Conservation (phyloP, 148 eudicot species). For the Chenopodium berlandieri region DNA sequence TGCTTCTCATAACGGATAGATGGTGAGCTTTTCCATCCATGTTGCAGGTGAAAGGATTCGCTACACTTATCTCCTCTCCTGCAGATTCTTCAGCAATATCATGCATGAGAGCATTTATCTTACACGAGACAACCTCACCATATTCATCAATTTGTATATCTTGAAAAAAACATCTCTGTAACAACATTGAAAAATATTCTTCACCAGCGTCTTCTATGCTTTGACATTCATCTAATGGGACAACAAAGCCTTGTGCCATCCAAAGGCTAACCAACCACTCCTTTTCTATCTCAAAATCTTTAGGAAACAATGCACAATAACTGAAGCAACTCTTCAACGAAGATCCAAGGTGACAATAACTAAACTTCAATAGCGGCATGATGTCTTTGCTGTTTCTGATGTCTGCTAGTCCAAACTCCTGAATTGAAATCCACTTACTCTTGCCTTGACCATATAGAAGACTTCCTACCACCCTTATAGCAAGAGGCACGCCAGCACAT, state of each 20-base stretch:
- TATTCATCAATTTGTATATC: conserved; percentile 9
- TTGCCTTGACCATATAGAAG: conserved; percentile 19
- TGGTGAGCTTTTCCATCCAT: background rate
- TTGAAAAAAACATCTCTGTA: conserved; percentile 29
- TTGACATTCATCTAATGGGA: background rate
- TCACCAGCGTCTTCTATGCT: conserved; percentile 28
- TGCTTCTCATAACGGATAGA: background rate
- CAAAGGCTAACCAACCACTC: conserved; percentile 19
- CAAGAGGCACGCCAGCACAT: background rate
- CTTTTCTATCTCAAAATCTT: conserved; percentile 19
- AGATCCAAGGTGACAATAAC: conserved; percentile 30
- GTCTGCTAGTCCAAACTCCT: conserved; percentile 29
- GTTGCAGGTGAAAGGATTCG: background rate
- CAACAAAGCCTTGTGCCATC: conserved; percentile 26
- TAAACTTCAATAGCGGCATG: conserved; percentile 31
- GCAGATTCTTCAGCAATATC: conserved; percentile 21
- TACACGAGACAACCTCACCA: conserved; percentile 22
- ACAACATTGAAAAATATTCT: conserved; percentile 16
- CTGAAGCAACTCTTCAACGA: conserved; percentile 20
- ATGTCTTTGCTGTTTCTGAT: conserved; percentile 15
- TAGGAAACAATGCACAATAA: conserved; percentile 29
- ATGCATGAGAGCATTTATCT: conserved; percentile 27
- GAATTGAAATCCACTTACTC: conserved; percentile 35
- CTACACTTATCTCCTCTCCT: conserved; percentile 1
- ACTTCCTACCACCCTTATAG: background rate